A percentile compares a stretch with the other conserved stretches of the same genome.
Conservation (phyloP, 768 basidiomycete genomes). For the Pleurotus salmoneostramineus region DNA sequence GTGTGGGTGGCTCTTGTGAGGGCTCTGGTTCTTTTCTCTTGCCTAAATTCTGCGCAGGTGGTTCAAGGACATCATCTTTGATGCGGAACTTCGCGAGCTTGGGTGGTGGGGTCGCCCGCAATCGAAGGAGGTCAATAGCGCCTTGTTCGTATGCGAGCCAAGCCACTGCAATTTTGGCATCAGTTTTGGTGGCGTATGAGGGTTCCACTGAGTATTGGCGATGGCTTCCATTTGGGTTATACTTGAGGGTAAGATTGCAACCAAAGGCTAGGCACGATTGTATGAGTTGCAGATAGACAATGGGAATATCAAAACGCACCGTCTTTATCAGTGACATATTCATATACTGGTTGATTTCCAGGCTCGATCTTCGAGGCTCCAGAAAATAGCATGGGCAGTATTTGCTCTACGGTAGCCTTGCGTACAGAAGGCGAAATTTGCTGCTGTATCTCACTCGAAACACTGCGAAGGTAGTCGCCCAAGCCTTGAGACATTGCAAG, state of each 20-base stretch:
- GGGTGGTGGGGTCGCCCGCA: constrained; percentile 36
- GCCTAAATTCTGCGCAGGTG: not conserved
- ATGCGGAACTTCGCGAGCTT: constrained; percentile 26
- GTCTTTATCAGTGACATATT: constrained; percentile 41
- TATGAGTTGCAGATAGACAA: not conserved
- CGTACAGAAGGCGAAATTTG: constrained; percentile 43
- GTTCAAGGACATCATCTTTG: not conserved
- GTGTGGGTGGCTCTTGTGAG: not conserved
- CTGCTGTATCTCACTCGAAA: constrained; percentile 37
- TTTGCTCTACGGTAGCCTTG: constrained; percentile 36
- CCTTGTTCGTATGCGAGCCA: constrained; percentile 52
- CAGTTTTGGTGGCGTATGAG: constrained; percentile 53
- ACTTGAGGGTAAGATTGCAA: constrained; percentile 40
- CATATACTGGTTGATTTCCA: constrained; percentile 33
- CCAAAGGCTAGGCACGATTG: constrained; percentile 42
- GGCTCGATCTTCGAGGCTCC: constrained; percentile 41
- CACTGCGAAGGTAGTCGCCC: constrained; percentile 48
- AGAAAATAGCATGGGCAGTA: constrained; percentile 40
- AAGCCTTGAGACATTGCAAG: constrained; percentile 62
- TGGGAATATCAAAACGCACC: constrained; percentile 28
- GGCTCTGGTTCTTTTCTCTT: no score
- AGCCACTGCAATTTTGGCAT: constrained; percentile 58
- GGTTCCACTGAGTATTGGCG: constrained; percentile 40
- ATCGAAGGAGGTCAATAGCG: constrained; percentile 56
- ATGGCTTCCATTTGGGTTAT: constrained; percentile 26